Conservation (phyloP, 1,284 basidiomycete species). For the Mrakiaceae sp. region DNA sequence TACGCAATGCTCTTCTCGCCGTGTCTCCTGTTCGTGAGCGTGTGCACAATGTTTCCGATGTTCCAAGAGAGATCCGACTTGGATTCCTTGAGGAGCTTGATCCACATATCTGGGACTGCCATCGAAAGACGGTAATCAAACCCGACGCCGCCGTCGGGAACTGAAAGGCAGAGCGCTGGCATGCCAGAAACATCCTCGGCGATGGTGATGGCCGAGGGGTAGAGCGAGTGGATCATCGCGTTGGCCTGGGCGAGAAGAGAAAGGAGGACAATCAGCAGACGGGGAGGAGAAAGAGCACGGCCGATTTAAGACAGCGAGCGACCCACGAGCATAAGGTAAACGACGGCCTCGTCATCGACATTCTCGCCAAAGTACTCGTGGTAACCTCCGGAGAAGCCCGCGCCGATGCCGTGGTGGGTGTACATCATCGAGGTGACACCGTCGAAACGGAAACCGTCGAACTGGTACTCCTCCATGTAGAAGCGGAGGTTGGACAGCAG, state of each 20-base stretch:
- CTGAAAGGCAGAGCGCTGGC: constrained; percentile 81
- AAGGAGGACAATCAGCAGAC: neutral
- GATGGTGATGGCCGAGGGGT: constrained; percentile 74
- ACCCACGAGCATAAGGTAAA: constrained; percentile 90
- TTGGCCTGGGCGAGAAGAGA: constrained; percentile 57
- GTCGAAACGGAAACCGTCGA: constrained; percentile 97
- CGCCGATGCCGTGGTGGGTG: constrained; percentile 89
- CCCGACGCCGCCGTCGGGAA: constrained; percentile 74
- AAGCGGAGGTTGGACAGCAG: constrained; percentile 87
- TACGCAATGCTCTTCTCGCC: constrained; percentile 89
- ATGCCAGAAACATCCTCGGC: constrained; percentile 96
- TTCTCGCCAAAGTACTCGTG: constrained; percentile 89
- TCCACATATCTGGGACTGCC: constrained; percentile 99
- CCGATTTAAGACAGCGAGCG: neutral
- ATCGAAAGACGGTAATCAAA: constrained; percentile 97
- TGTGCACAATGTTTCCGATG: constrained; percentile 74
- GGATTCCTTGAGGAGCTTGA: constrained; percentile 90
- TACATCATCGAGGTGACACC: constrained; percentile 99
- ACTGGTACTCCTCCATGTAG: constrained; percentile 89
- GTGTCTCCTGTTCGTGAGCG: constrained; percentile 78
- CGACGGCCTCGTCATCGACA: constrained; percentile 80
- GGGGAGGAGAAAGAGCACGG: too few species aligned
- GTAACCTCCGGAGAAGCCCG: constrained; percentile 90
- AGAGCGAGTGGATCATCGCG: constrained; percentile 70
- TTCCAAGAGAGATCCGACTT: constrained; percentile 80